Evolutionary conservation across 331 rosid species (phyloP).

Genomic region (Quercus lobata): DNA sequence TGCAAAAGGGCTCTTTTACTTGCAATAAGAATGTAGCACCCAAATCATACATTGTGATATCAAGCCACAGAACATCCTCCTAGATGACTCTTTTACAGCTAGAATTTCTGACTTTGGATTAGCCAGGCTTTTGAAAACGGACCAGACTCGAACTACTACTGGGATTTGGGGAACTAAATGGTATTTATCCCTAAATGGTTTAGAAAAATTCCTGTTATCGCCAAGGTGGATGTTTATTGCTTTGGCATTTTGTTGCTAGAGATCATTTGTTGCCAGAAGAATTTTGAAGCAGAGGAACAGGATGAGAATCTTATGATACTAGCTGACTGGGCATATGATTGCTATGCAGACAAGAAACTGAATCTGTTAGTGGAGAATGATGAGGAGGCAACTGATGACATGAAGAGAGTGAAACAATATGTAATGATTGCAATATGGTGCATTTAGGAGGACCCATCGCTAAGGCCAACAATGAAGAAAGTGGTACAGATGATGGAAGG

Average conservation of each 20-base stretch:
- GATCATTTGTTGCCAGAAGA: constrained; percentile 9
- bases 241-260: constrained; percentile 17
- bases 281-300: not conserved
- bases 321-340: constrained; percentile 21
- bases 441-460: constrained; percentile 9
- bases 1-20: constrained; percentile 17
- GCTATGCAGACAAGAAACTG: not conserved
- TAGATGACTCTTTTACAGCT: constrained; percentile 5
- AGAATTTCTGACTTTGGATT: constrained; percentile 17
- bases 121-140: constrained; percentile 10
- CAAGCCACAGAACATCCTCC: constrained; percentile 21
- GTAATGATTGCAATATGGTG: constrained; percentile 20
- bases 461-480: constrained; percentile 20
- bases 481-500: constrained; percentile 23
- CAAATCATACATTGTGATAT: constrained; percentile 23
- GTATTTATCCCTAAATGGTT: constrained; percentile 24
- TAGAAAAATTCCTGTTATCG: not conserved
- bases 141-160: constrained; percentile 7
- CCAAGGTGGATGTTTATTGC: constrained; percentile 9
- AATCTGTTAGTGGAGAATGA: not conserved
- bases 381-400: not conserved
- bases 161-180: constrained; percentile 25
- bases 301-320: constrained; percentile 13
- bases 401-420: not conserved
- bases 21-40: constrained; percentile 22